These are phyloP conservation scores for Chlorella ohadii DNA, from an alignment of 139 green algal species.

Conservation along the genomic window DNA sequence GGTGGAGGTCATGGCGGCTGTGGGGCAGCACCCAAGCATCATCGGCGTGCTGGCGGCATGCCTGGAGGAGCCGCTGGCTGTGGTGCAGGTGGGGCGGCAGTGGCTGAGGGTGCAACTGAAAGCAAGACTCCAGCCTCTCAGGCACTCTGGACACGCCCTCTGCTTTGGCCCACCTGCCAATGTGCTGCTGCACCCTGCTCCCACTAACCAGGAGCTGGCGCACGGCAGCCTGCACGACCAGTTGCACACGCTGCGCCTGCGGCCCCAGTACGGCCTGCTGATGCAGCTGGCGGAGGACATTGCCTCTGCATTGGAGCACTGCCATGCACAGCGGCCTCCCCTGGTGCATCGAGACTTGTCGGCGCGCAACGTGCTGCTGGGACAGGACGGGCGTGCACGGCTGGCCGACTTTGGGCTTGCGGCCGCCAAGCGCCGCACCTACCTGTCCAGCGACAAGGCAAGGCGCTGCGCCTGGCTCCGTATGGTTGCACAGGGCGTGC, in stretches of 20 bases:
- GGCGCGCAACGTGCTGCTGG: conserved; percentile 12
- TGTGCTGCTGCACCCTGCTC: too few relatives aligned
- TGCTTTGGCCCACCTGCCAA: background rate
- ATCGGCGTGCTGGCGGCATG: conserved; percentile 34
- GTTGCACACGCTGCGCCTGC: background rate
- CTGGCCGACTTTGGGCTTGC: conserved; percentile 52
- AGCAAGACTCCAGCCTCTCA: too few relatives aligned
- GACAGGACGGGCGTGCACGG: conserved; percentile 1
- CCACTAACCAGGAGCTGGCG: background rate
- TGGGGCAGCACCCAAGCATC: conserved; percentile 27
- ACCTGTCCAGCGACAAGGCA: conserved; percentile 23
- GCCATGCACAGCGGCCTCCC: conserved; percentile 31
- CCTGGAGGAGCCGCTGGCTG: conserved; percentile 12
- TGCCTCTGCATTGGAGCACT: conserved; percentile 31
- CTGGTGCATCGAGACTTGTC: conserved; percentile 48
- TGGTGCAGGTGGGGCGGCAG: conserved; percentile 41
- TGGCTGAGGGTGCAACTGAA: too few relatives aligned
- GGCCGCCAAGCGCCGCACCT: conserved; percentile 7
- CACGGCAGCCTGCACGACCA: conserved; percentile 5
- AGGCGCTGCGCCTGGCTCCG: background rate
- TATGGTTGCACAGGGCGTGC: too few relatives aligned
- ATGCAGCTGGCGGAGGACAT: conserved; percentile 38
- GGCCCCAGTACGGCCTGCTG: conserved; percentile 38
- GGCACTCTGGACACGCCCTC: too few relatives aligned
- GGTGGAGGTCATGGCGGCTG: conserved; percentile 29